Evolutionary conservation across 2,329 filamentous ascomycete genomes (phyloP), one percentile per base, ranked within the genome.

Genomic region (Cyphellophora europaea): DNA sequence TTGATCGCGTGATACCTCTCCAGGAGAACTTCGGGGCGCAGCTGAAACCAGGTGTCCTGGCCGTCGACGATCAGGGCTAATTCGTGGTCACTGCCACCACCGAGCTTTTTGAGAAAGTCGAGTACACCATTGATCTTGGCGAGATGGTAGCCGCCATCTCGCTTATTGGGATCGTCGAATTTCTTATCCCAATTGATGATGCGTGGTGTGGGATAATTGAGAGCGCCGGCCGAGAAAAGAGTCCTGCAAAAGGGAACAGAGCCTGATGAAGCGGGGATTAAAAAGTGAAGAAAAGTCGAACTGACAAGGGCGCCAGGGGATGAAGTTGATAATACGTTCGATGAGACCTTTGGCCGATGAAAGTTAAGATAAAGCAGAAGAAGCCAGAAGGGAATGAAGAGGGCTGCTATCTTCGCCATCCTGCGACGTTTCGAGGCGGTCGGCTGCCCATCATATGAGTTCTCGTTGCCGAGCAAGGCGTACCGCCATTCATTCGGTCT

Each of bases 31-130:
- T 78, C 70, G 2, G 74, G 69, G 0, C 77, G 75, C 2, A 82
- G 60, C 52, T 83, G 79, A 40, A 81, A 74, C 58, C 76, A 74
- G 2, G 75, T 64, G 39, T 82, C 74, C 50, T 74, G 69, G 1
- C 71, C 75, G 50, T 82, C 77, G 5, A 77, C 65, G 30, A 82
- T 63, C 38, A 82, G 56, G 6, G 79, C 67, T 17, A 84, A 55
- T 50, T 83, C 79, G 12, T 73, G 62, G 37, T 77, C 64, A 13
- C 10, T 11, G 19, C n/a, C 16, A 63, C 57, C 12, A 72, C 61
- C n/a, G 62, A 51, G 21, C 62, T 63, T 17, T 57, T 58, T 31
- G 36, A 66, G 53, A 18, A 69, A 61, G 3, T 59, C 61, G 5
- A 56, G 53, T 11, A 73, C 53, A 36, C 60, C 64, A 27, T 60